phyloP scores from a whole-genome alignment of 164 flowering plant genomes.

The Amborella trichopoda region DNA sequence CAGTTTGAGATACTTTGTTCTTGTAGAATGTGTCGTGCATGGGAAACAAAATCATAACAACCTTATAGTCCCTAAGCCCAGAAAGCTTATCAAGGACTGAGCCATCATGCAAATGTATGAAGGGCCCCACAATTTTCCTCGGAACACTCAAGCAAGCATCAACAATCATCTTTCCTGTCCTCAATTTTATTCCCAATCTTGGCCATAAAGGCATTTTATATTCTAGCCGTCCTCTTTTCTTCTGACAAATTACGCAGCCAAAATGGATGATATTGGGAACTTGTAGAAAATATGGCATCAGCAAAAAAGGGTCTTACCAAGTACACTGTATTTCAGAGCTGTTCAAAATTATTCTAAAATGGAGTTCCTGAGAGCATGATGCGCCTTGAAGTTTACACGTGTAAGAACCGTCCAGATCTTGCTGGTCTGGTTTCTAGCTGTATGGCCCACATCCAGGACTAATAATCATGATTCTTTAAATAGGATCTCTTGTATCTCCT shows the following conservation, averaged over 20 bases:
- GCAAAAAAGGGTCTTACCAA: constrained; percentile 50
- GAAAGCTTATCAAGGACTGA: constrained; percentile 47
- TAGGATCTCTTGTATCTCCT: constrained; percentile 27
- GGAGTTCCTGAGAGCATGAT: constrained; percentile 91
- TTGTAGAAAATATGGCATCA: constrained; percentile 1
- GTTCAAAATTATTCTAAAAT: constrained; percentile 74
- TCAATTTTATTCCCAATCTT: too few relatives aligned
- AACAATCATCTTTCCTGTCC: too few relatives aligned
- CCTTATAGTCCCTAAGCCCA: constrained; percentile 42
- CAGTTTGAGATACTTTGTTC: not conserved
- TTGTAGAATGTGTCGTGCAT: constrained; percentile 35
- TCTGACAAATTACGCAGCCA: too few relatives aligned
- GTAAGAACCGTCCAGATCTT: constrained; percentile 37
- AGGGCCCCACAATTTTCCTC: constrained; percentile 30
- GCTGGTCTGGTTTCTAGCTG: constrained; percentile 46
- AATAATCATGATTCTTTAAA: constrained; percentile 50
- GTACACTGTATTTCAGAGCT: constrained; percentile 52
- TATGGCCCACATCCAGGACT: constrained; percentile 90
- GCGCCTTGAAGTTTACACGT: constrained; percentile 38
- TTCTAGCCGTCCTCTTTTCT: too few relatives aligned
- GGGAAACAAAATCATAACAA: constrained; percentile 30
- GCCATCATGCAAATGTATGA: constrained; percentile 72
- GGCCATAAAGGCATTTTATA: too few relatives aligned
- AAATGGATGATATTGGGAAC: too few relatives aligned
- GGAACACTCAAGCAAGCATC: too few relatives aligned